Evolutionary conservation across 768 basidiomycete genomes (phyloP), one percentile per base, ranked within the genome.

Genomic region (Lentinula boryana): DNA sequence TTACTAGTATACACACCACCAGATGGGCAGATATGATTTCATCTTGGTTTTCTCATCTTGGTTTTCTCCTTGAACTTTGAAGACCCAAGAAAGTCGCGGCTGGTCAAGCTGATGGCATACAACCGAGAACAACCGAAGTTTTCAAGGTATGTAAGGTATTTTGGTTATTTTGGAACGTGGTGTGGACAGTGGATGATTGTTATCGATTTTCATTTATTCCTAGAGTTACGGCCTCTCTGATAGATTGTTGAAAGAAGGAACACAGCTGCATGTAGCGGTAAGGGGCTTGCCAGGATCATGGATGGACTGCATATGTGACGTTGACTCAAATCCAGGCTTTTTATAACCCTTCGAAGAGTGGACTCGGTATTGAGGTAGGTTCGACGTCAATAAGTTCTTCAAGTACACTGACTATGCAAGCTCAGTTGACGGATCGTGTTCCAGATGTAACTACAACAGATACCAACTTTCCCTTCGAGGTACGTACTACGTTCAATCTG

Each of bases 161-260:
- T 33, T 23, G 16, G 3, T 8, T 13, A n/a, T 44, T 46, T 44
- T 46, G 23, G 23, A 23, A 38, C 32, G 3, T 23, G 23, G n/a
- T 18, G 15, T 54, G 44, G 8, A n/a, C n/a, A n/a, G n/a, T n/a
- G n/a, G n/a, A n/a, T 21, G 18, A 21, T 46, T n/a, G 21, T 18
- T 8, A 15, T 10, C 15, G 36, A 52, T 31, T 60, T n/a, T 40
- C 5, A n/a, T 8, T 32, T 4, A 35, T 50, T 23, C 16, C 35
- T 56, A 91, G 89, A 92, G 89, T 63, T 91, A 92, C 71, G 90
- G 89, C 5, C 78, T 92, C 5, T 87, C 82, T 0, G 85, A 89
- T 16, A 78, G 81, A 3, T 67, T 92, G 21, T 62, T 91, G 27
- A 76, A 71, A 43, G 82, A 89, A 65, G 88, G 83, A 5, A 84